phyloP scores from a whole-genome alignment of 2,329 filamentous ascomycete genomes.

The Coniochaeta sp. region DNA sequence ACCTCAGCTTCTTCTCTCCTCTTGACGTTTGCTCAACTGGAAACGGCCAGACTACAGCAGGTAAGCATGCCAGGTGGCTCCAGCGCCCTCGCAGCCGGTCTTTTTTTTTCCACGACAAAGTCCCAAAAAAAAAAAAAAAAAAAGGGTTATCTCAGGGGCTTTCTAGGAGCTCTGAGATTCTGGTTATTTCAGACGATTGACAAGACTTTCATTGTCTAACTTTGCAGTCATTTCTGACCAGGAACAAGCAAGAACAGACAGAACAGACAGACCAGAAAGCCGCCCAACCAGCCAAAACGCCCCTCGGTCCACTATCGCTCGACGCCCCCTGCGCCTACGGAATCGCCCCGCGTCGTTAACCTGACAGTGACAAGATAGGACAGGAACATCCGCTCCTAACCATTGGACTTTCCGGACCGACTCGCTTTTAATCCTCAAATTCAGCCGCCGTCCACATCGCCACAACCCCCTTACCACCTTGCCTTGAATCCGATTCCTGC shows the following conservation, averaged over 20 bases:
- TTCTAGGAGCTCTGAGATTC: too few species aligned
- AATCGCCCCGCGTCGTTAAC: neutral
- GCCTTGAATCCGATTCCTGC: neutral
- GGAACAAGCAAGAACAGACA: neutral
- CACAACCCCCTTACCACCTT: too few species aligned
- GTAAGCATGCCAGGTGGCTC: too few species aligned
- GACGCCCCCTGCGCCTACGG: constrained; percentile 1
- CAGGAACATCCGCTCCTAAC: neutral
- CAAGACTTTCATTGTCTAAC: neutral
- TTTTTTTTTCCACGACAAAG: too few species aligned
- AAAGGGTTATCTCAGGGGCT: too few species aligned
- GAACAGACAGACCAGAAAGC: neutral
- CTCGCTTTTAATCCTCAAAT: neutral
- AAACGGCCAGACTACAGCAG: neutral
- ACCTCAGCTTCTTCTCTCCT: neutral
- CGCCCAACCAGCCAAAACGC: neutral
- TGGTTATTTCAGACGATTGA: too few species aligned
- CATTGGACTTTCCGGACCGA: too few species aligned
- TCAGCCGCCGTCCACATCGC: neutral
- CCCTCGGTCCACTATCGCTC: neutral
- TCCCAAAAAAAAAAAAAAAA: too few species aligned
- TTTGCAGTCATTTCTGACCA: neutral
- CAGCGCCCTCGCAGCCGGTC: too few species aligned
- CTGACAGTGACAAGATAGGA: too few species aligned
- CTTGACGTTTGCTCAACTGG: too few species aligned